phyloP scores from a whole-genome alignment of 805 yeast species.

The Kazachstania africana region DNA sequence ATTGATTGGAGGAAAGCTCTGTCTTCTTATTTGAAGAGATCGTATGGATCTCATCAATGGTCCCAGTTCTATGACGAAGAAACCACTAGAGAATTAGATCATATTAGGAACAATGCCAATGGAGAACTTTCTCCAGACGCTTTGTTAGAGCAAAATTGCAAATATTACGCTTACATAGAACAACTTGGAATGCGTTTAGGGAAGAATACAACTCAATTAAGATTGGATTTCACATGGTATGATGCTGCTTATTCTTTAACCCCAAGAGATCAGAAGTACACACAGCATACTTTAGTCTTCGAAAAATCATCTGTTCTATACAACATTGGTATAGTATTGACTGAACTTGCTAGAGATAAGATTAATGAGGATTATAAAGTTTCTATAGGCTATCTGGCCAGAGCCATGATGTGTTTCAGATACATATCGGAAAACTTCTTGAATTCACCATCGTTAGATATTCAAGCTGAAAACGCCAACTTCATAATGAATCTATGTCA shows the following conservation, averaged over 20 bases:
- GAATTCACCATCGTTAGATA: constrained; percentile 78
- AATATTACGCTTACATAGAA: constrained; percentile 74
- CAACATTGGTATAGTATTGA: constrained; percentile 58
- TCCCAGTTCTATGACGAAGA: constrained; percentile 21
- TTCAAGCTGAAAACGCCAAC: constrained; percentile 54
- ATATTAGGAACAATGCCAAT: constrained; percentile 22
- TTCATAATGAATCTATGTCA: constrained; percentile 56
- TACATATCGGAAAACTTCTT: constrained; percentile 70
- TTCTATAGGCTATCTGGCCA: constrained; percentile 52
- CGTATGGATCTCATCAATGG: constrained; percentile 24
- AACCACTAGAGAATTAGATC: constrained; percentile 17
- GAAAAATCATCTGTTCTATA: constrained; percentile 81
- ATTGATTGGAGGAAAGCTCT: constrained; percentile 23
- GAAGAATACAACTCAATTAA: constrained; percentile 40
- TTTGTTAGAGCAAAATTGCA: constrained; percentile 31
- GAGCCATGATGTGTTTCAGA: constrained; percentile 66
- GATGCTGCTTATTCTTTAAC: constrained; percentile 50
- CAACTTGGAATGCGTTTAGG: constrained; percentile 70
- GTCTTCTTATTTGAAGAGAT: constrained; percentile 19
- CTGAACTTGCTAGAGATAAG: constrained; percentile 35
- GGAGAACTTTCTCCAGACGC: constrained; percentile 23
- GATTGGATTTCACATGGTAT: constrained; percentile 62
- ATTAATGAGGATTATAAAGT: constrained; percentile 38
- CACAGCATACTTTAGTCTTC: constrained; percentile 75
- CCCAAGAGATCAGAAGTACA: constrained; percentile 26